Base-by-base conservation (phyloP, 331 rosid genomes). In the Erythrophleum ivorense region DNA sequence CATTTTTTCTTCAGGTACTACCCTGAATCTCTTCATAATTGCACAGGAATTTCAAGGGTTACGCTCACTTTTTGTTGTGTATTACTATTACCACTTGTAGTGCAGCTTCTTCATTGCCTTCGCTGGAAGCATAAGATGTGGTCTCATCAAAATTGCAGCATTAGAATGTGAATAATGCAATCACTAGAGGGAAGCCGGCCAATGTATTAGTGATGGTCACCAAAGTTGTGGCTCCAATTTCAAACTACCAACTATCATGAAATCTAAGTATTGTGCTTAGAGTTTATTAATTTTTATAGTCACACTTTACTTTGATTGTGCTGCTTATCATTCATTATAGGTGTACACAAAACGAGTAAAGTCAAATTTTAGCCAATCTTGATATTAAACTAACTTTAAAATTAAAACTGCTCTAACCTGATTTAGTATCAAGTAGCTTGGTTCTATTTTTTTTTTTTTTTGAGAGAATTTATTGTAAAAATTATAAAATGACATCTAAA, bases 91-190 rank as follows among this genome's bases (percentile, higher is more conserved):
- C 1, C 29, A 24, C 29, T 24, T 24, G 29, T 24, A 43, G 46
- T 43, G 8, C 46, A 43, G 41, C 41, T 24, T 38, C 41, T 38
- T 3, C 41, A 5, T 38, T 38, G 41, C 3, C 41, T 38, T 38
- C 41, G 6, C 5, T 38, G 41, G 41, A 65, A 41, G 52, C 55
- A 53, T 66, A 65, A 65, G 75, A 53, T 45, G 31, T 53, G 75
- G n/a, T 54, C 29, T 2, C 16, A 69, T 66, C 24, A 50, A 21
- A 74, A 74, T 75, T 12, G 80, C 40, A 57, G 71, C 14, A 49
- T 2, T 49, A 49, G 54, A 49, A 49, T 49, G 14, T 68, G 54
- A 34, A 40, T 68, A 31, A 48, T 69, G 48, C 66, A 46, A 57
- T 76, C 58, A 46, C 18, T 14, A 0, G 43, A 1, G 46, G 38